Percentiles rank a stretch among this genome's conserved stretches.
phyloP scores from a whole-genome alignment of 495 filamentous ascomycete genomes.

The Stereocaulon alpinum region DNA sequence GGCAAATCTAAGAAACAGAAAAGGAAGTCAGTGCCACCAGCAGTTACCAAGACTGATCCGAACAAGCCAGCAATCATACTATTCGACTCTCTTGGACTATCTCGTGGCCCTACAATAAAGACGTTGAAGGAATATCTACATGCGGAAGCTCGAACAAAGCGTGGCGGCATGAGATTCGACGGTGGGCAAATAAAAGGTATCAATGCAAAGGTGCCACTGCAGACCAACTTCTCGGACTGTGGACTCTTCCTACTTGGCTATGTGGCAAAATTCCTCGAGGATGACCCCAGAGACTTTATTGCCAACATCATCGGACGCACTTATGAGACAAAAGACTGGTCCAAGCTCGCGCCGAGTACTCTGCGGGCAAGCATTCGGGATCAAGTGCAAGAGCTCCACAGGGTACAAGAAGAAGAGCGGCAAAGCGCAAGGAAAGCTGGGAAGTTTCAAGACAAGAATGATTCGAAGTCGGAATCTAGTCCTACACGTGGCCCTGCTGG shows the following conservation, averaged over 20 bases:
- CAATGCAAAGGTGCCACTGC: constrained; percentile 64
- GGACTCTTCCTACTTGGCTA: constrained; percentile 80
- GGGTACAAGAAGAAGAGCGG: constrained; percentile 33
- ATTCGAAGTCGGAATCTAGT: background rate
- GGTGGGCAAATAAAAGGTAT: constrained; percentile 46
- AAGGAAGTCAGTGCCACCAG: constrained; percentile 26
- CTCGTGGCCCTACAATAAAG: constrained; percentile 50
- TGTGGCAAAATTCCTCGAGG: constrained; percentile 61
- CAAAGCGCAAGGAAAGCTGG: constrained; percentile 15
- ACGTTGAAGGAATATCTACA: constrained; percentile 68
- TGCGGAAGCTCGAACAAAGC: constrained; percentile 62
- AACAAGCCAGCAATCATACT: constrained; percentile 64
- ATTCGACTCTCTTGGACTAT: constrained; percentile 66
- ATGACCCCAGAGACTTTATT: constrained; percentile 53
- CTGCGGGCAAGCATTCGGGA: constrained; percentile 45
- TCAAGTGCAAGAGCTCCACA: constrained; percentile 40
- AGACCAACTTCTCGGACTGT: constrained; percentile 82
- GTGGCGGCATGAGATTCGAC: constrained; percentile 43
- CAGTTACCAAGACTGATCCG: constrained; percentile 24
- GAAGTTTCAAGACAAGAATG: background rate
- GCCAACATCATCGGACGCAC: constrained; percentile 40
- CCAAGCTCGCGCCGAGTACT: constrained; percentile 38
- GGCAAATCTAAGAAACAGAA: constrained; percentile 23
- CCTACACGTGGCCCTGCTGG: background rate
- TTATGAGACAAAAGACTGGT: constrained; percentile 45